Evolutionary conservation across 176 grass and related monocot genomes (phyloP).

Genomic region (Tillandsia fasciculata): DNA sequence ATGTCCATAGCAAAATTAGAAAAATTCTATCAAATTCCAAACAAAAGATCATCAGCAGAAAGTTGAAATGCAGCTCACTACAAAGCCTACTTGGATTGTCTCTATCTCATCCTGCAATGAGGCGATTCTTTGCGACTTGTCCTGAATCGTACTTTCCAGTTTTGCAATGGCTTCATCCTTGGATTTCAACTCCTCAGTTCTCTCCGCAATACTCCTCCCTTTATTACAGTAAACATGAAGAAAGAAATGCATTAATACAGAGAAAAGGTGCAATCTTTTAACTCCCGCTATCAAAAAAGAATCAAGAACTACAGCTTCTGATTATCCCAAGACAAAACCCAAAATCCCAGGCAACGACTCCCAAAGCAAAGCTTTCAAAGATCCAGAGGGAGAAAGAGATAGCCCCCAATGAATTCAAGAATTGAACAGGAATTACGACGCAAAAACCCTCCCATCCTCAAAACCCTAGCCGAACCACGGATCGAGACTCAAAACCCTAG

Average conservation of each 20-base stretch:
- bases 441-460: not conserved
- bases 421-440: not conserved
- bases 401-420: too few species aligned
- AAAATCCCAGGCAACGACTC: not conserved
- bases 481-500: not conserved
- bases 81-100: conserved; percentile 38
- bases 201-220: conserved; percentile 40
- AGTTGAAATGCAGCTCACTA: not conserved
- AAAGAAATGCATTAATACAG: not conserved
- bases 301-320: not conserved
- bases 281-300: not conserved
- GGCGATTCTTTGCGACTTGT: conserved; percentile 44
- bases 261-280: not conserved
- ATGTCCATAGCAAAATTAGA: not conserved
- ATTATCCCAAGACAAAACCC: not conserved
- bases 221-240: not conserved
- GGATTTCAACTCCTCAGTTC: conserved; percentile 43
- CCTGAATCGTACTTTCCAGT: conserved; percentile 29
- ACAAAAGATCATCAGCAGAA: not conserved
- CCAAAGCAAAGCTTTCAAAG: not conserved
- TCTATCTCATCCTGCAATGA: conserved; percentile 51
- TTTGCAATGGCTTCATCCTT: conserved; percentile 52
- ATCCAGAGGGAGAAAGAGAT: too few species aligned
- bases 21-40: not conserved
- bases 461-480: not conserved